Percentiles rank a stretch among this genome's conserved stretches.
phyloP scores from a whole-genome alignment of 2,329 filamentous ascomycete genomes.

The Colletotrichum kahawae region DNA sequence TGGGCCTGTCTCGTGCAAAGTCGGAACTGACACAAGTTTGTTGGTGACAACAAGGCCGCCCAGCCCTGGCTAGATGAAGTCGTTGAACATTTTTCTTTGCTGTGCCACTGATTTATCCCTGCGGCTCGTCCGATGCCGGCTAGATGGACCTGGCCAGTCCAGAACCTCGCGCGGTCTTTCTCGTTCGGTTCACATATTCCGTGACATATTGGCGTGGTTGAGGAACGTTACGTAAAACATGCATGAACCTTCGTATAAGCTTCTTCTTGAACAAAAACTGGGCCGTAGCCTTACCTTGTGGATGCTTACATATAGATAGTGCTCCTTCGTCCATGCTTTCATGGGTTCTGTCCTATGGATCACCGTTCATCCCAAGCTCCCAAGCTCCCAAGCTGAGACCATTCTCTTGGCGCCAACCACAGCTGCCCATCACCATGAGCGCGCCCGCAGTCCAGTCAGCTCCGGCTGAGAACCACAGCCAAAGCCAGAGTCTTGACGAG shows the following conservation, averaged over 20 bases:
- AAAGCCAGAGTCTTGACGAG: constrained; percentile 7
- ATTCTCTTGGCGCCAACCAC: neutral
- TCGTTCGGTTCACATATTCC: neutral
- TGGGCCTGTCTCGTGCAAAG: constrained; percentile 2
- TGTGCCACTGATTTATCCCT: neutral
- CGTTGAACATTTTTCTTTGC: neutral
- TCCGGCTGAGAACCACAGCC: neutral
- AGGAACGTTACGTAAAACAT: constrained; percentile 4
- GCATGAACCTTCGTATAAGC: neutral
- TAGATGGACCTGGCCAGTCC: neutral
- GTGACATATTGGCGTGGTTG: neutral
- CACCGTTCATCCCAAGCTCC: neutral
- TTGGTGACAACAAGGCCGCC: neutral
- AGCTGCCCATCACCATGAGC: neutral
- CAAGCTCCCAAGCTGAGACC: neutral
- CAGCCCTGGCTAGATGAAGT: neutral
- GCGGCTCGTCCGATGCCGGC: constrained; percentile 3
- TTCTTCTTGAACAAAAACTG: neutral
- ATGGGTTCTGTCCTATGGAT: neutral
- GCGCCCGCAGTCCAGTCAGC: neutral
- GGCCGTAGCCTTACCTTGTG: neutral
- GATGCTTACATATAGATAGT: neutral
- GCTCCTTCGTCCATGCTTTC: neutral
- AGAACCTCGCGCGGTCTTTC: neutral
- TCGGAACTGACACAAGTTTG: neutral